phyloP scores from a whole-genome alignment of 495 filamentous ascomycete genomes.

The Penicillium mononematosum region DNA sequence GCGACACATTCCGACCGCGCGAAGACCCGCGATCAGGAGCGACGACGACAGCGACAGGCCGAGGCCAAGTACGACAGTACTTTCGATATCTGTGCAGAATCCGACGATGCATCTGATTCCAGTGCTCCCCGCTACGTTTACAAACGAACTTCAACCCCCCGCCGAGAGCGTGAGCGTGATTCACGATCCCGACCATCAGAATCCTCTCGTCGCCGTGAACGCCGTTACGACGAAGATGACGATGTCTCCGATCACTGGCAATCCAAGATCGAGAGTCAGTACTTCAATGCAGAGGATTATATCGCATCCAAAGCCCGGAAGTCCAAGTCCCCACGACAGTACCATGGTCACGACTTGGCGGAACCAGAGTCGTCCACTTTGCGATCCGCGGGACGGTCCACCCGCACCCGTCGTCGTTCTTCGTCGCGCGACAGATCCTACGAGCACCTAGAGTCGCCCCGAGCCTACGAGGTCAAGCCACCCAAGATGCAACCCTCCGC shows the following conservation, averaged over 20 bases:
- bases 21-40: constrained; percentile 53
- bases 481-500: constrained; percentile 34
- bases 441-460: constrained; percentile 34
- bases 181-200: constrained; percentile 22
- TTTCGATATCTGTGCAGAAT: constrained; percentile 31
- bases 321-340: constrained; percentile 33
- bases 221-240: constrained; percentile 28
- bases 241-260: constrained; percentile 29
- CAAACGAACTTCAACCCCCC: constrained; percentile 3
- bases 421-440: constrained; percentile 37
- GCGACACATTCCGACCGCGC: constrained; percentile 35
- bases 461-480: constrained; percentile 27
- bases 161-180: constrained; percentile 18
- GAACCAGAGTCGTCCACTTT: constrained; percentile 36
- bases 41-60: constrained; percentile 46
- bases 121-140: constrained; percentile 7
- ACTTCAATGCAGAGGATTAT: constrained; percentile 34
- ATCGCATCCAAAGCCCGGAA: constrained; percentile 41
- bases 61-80: constrained; percentile 43
- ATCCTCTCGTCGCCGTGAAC: constrained; percentile 21
- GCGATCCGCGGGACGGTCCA: constrained; percentile 32
- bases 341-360: constrained; percentile 34
- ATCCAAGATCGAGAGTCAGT: constrained; percentile 30
- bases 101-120: constrained; percentile 35
- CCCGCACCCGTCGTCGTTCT: constrained; percentile 30